Evolutionary conservation across 495 filamentous ascomycete genomes (phyloP).

Genomic region (Parachaetomium inaequale): DNA sequence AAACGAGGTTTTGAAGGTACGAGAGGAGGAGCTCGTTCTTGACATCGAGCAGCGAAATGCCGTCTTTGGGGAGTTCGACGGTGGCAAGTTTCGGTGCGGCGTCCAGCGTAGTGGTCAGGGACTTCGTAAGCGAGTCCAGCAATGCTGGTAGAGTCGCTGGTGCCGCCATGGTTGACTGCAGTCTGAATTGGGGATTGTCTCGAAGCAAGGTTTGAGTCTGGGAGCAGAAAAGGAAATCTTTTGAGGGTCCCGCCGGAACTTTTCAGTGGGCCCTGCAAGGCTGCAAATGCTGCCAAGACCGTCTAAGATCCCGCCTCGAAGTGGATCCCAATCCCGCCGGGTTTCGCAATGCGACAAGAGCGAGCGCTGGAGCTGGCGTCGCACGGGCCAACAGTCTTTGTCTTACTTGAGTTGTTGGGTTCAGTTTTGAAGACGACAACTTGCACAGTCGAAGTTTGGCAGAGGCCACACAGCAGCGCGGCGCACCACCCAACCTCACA

Average conservation of each 20-base stretch:
- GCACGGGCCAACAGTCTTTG: slow-evolving; percentile 5
- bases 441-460: neutral
- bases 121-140: slow-evolving; percentile 60
- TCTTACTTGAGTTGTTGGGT: neutral
- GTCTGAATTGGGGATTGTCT: neutral
- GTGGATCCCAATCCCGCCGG: neutral
- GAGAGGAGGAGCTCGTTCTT: slow-evolving; percentile 95
- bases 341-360: neutral
- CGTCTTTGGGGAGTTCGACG: slow-evolving; percentile 65
- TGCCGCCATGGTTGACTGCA: slow-evolving; percentile 40
- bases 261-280: slow-evolving; percentile 18
- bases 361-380: neutral
- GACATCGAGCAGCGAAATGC: slow-evolving; percentile 88
- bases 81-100: slow-evolving; percentile 57
- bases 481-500: neutral
- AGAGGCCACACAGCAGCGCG: neutral
- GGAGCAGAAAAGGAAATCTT: slow-evolving; percentile 1
- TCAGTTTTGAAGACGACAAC: slow-evolving; percentile 13
- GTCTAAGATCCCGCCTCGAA: neutral
- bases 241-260: neutral
- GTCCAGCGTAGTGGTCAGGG: slow-evolving; percentile 56
- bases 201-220: neutral
- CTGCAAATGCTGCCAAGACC: neutral
- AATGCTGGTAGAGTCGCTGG: slow-evolving; percentile 52
- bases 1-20: slow-evolving; percentile 91